Evolutionary conservation across 2,329 filamentous ascomycete genomes (phyloP).

Genomic region (Xylariaceae sp.): DNA sequence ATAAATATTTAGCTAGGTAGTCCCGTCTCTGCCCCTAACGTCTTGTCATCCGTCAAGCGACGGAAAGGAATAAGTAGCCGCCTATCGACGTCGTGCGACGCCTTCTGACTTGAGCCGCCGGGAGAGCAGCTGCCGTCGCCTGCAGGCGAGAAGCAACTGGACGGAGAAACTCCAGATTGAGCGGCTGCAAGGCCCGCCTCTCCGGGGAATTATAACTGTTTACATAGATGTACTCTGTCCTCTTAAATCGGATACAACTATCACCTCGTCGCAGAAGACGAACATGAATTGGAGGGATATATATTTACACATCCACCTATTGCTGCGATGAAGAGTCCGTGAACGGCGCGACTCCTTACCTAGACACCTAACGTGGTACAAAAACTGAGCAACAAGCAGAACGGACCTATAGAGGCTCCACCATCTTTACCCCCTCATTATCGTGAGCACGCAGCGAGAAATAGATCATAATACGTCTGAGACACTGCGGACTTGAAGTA

Average conservation of each 20-base stretch:
- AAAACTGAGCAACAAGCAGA: not conserved
- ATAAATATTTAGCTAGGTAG: not conserved
- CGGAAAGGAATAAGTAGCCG: not conserved
- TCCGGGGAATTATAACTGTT: constrained; percentile 31
- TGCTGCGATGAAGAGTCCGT: not conserved
- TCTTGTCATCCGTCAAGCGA: constrained; percentile 4
- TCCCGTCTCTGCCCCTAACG: not conserved
- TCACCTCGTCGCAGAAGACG: not conserved
- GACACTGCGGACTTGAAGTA: not conserved
- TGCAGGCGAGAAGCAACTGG: constrained; percentile 18
- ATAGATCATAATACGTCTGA: too few species aligned
- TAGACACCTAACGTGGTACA: not conserved
- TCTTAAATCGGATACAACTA: constrained; percentile 3
- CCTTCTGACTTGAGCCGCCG: constrained; percentile 23
- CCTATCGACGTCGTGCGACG: constrained; percentile 7
- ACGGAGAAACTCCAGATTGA: constrained; percentile 24
- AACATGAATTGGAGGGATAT: not conserved
- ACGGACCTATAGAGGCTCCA: constrained; percentile 16
- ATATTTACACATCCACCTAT: constrained; percentile 4
- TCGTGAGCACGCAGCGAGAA: constrained; percentile 1
- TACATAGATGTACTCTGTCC: constrained; percentile 6
- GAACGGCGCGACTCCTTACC: constrained; percentile 11
- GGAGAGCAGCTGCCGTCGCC: constrained; percentile 24
- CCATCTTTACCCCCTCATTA: constrained; percentile 4
- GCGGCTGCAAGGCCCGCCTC: constrained; percentile 33